Base-by-base conservation (phyloP, 148 eudicot species). In the Amaranthus hypochondriacus region DNA sequence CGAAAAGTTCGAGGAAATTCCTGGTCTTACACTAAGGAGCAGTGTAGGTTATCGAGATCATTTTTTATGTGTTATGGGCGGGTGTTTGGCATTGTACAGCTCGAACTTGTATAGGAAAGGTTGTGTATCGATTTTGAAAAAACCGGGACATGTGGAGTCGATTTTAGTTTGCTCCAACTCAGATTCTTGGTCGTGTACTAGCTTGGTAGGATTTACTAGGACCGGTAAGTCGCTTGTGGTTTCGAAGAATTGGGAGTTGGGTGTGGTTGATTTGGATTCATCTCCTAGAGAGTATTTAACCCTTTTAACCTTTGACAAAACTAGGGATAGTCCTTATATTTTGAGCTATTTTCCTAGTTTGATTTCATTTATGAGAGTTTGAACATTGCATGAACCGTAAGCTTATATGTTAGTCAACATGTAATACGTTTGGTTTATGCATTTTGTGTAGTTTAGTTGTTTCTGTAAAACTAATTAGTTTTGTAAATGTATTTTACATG, bases 51-150 rank as follows among this genome's bases (percentile, higher is more conserved):
- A 66, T 46, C 67, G 66, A 48, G 60, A 75, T 53, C 82, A 75
- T 7, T 79, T 71, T 53, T 65, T 75, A 28, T 79, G 82, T 70
- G 82, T 70, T 42, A 46, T 56, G 46, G 82, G 68, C 50, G 82
- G 82, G 14, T 58, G 75, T 48, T 74, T 79, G 66, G 62, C 77
- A 2, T 0, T 74, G 46, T 79, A 68, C 56, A 75, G 70, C 56
- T 51, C 68, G 71, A 75, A 60, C n/a, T 2, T 75, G 53, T 68
- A 5, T 46, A 53, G 44, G 9, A 75, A 79, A 62, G 66, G 57
- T n/a, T 18, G 14, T 48, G 0, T 79, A 44, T 79, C 82, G 13
- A 58, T 70, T 28, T 48, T 79, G 75, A 75, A 75, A 68, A 59
- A 5, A 51, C 46, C 82, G 6, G 72, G 70, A 15, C 60, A 70